Base-by-base conservation (phyloP, 2,329 filamentous ascomycete genomes). In the Cercospora janseana region DNA sequence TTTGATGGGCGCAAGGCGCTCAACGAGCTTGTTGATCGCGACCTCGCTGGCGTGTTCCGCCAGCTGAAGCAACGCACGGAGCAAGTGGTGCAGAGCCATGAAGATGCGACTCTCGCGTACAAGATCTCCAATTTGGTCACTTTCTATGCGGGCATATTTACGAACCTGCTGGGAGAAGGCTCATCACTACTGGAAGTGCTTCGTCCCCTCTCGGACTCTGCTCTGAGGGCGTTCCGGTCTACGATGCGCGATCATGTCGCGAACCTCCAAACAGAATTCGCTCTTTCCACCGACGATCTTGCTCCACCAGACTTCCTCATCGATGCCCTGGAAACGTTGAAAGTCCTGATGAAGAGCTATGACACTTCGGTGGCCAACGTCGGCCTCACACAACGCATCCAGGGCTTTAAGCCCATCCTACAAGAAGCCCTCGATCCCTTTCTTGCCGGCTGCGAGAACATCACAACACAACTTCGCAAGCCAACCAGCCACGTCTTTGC, bases 21-120 rank as follows among this genome's bases (percentile, higher is more conserved):
- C 15, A 87, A 88, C 57, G 84, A 93, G 55, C 78, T 98, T 2
- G 88, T 97, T 20, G 91, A 92, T 63, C 84, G 89, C 28, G 87
- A 95, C 63, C 77, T 97, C 38, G 81, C 83, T 2, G 88, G 88
- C 0, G 90, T 92, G 3, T 83, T 86, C 28, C 82, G 88, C 16
- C 81, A 91, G n/a, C 71, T 97, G n/a, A 83, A 87, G 20, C 91
- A 96, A 67, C 80, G 92, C 24, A 83, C 94, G 45, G 91, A 96
- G 68, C 87, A 97, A 62, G 87, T 95, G 15, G 86, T 97, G 12
- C 90, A 95, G 62, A 87, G 87, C 54, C 92, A 95, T 66, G 91
- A 96, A 60, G 91, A 97, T 52, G 86, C 86, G 0, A 88, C 94
- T 15, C 75, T 90, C 41, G 85, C 89, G 26, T 98, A 95, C 73